phyloP scores from a whole-genome alignment of 2,329 filamentous ascomycete genomes.

The Drechmeria coniospora region DNA sequence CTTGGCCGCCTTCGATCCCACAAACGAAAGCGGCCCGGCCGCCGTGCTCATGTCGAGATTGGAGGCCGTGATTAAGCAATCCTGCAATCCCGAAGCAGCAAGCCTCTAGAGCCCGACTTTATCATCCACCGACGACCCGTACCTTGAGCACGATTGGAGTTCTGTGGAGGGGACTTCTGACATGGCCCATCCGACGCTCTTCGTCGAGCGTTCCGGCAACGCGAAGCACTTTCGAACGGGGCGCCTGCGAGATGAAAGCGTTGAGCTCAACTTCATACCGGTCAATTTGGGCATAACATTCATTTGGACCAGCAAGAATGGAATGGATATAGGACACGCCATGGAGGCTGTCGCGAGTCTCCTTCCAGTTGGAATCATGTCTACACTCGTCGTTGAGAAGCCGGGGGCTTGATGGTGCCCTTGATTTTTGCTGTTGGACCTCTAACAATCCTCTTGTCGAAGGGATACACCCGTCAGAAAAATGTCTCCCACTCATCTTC shows the following conservation, averaged over 20 bases:
- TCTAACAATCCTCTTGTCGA: too few relatives aligned
- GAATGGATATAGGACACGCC: too few relatives aligned
- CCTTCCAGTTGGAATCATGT: too few relatives aligned
- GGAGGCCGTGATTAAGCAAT: constrained; percentile 5
- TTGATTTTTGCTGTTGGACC: too few relatives aligned
- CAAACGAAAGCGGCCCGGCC: constrained; percentile 6
- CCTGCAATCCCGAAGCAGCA: too few relatives aligned
- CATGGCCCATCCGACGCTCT: constrained; percentile 7
- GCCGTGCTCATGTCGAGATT: constrained; percentile 9
- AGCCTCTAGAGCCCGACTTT: constrained; percentile 2
- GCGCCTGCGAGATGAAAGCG: constrained; percentile 4
- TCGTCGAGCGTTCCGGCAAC: constrained; percentile 7
- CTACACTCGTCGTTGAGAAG: too few relatives aligned
- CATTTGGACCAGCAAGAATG: too few relatives aligned
- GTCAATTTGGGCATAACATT: constrained; percentile 6
- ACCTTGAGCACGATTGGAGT: constrained; percentile 12
- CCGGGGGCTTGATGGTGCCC: too few relatives aligned
- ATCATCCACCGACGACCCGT: not conserved
- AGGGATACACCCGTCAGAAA: too few relatives aligned
- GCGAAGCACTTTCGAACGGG: constrained; percentile 2
- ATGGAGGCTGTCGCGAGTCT: too few relatives aligned
- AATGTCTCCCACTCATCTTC: constrained; percentile 7
- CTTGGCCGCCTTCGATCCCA: constrained; percentile 2
- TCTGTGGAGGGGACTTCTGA: constrained; percentile 9
- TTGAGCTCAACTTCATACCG: constrained; percentile 4